Conservation (phyloP, 75 land plant genomes). For the Pinus tabuliformis region DNA sequence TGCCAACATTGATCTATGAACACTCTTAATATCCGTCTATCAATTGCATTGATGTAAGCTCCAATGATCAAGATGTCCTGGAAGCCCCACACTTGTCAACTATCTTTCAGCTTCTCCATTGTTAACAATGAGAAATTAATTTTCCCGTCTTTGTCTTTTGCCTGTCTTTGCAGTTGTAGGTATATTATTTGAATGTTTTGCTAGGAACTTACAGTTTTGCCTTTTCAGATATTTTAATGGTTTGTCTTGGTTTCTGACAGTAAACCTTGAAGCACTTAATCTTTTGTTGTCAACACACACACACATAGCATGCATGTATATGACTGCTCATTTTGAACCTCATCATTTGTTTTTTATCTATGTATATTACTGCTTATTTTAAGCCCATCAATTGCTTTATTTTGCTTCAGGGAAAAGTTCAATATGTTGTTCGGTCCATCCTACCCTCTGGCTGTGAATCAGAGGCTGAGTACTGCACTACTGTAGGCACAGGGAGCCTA, state of each 20-base stretch:
- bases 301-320: too few relatives aligned
- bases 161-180: too few relatives aligned
- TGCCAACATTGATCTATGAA: too few relatives aligned
- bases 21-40: too few relatives aligned
- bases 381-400: not conserved
- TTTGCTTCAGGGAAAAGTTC: conserved; percentile 56
- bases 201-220: not conserved
- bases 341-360: too few relatives aligned
- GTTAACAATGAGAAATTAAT: too few relatives aligned
- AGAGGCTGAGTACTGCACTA: conserved; percentile 42
- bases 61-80: too few relatives aligned
- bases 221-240: not conserved
- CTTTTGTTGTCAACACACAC: not conserved
- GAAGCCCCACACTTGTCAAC: too few relatives aligned
- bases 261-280: not conserved
- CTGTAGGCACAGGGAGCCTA: conserved; percentile 56
- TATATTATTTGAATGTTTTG: not conserved
- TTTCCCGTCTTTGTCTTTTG: too few relatives aligned
- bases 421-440: conserved; percentile 81
- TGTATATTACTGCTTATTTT: not conserved
- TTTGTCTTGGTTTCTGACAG: not conserved
- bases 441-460: conserved; percentile 72
- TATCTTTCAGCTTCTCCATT: too few relatives aligned
- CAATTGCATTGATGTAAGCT: too few relatives aligned
- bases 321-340: not conserved